Evolutionary conservation across 2,329 filamentous ascomycete genomes (phyloP).

Genomic region (Sporothrix pallida): DNA sequence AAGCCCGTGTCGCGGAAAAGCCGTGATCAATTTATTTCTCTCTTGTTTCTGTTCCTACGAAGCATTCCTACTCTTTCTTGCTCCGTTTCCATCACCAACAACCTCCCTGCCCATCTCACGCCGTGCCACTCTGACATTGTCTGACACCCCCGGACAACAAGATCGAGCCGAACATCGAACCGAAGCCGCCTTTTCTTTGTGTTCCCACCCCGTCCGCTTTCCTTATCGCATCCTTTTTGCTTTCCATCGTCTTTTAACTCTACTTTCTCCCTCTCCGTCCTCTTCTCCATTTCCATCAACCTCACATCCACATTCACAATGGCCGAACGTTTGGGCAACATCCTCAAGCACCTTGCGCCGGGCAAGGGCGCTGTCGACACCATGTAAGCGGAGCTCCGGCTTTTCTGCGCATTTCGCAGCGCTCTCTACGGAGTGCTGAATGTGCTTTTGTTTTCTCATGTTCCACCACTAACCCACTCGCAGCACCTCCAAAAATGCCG

Average conservation of each 20-base stretch:
- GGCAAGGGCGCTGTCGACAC: slow-evolving; percentile 68
- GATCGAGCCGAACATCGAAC: slow-evolving; percentile 15
- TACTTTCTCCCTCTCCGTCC: not conserved
- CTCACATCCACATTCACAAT: slow-evolving; percentile 43
- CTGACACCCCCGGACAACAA: not conserved
- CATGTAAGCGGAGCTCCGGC: slow-evolving; percentile 62
- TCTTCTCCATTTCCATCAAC: not conserved
- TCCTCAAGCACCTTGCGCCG: slow-evolving; percentile 84
- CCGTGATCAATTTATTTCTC: not conserved
- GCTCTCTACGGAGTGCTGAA: no score
- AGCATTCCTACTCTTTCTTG: not conserved
- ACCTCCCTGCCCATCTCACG: not conserved
- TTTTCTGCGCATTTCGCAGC: not conserved
- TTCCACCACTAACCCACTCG: slow-evolving; percentile 34
- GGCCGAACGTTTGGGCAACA: slow-evolving; percentile 81
- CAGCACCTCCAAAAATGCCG: slow-evolving; percentile 89
- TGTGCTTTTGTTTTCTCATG: no score
- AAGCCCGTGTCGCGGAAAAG: not conserved
- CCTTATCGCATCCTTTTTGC: not conserved
- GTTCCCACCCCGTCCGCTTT: slow-evolving; percentile 1
- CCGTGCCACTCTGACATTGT: slow-evolving; percentile 13
- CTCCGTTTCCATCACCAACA: not conserved
- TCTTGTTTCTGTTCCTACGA: no score
- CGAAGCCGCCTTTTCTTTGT: slow-evolving; percentile 22
- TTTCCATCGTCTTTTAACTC: not conserved